Evolutionary conservation across 805 yeast species (phyloP).

Genomic region (Yarrowia phangngaensis): DNA sequence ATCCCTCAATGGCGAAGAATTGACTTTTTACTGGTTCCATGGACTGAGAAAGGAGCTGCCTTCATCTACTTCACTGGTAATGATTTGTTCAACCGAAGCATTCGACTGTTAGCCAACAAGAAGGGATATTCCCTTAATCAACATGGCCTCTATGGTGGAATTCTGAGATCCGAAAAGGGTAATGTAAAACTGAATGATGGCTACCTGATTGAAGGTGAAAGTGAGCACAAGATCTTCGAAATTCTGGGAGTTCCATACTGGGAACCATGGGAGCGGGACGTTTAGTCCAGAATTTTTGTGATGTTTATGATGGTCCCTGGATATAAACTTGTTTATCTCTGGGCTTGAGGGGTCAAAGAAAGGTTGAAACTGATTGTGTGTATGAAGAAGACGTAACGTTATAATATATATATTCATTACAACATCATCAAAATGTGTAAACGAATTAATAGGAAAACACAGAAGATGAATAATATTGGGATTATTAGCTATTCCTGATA

Average conservation of each 20-base stretch:
- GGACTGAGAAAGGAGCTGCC: conserved; percentile 47
- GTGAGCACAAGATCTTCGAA: conserved; percentile 48
- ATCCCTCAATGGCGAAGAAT: conserved; percentile 48
- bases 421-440: no score
- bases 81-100: conserved; percentile 48
- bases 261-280: conserved; percentile 40
- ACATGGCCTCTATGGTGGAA: conserved; percentile 43
- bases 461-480: no score
- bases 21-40: conserved; percentile 50
- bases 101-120: conserved; percentile 45
- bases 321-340: no score
- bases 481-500: no score
- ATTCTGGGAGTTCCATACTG: conserved; percentile 43
- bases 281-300: conserved; percentile 27
- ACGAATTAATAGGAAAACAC: no score
- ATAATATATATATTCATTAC: no score
- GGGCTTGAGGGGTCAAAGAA: no score
- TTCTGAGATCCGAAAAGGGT: conserved; percentile 25
- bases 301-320: no score
- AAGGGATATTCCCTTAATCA: conserved; percentile 44
- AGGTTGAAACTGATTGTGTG: no score
- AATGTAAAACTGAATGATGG: conserved; percentile 27
- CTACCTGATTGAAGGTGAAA: conserved; percentile 44
- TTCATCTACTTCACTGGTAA: conserved; percentile 55
- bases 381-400: no score